Evolutionary conservation across 306 rosid genomes (phyloP).

Genomic region (Acacia melanoxylon): DNA sequence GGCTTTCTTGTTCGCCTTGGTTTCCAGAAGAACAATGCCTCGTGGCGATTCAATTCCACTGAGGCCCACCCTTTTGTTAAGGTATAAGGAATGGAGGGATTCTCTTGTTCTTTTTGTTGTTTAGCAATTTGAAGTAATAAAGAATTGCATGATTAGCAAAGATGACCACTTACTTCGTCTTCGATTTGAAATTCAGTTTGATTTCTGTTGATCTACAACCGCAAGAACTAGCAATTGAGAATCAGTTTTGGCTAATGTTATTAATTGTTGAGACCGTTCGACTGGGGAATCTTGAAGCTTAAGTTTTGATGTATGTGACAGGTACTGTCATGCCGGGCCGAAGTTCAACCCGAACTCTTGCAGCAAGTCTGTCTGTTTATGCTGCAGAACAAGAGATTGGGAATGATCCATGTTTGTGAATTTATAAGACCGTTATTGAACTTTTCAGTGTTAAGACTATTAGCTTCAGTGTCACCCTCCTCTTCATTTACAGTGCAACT

Average conservation of each 20-base stretch:
- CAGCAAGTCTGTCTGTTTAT: slow-evolving; percentile 74
- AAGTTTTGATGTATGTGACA: slow-evolving; percentile 42
- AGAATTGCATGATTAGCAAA: neutral
- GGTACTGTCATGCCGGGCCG: slow-evolving; percentile 66
- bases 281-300: slow-evolving; percentile 21
- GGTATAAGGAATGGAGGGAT: slow-evolving; percentile 34
- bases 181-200: neutral
- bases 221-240: neutral
- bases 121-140: neutral
- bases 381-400: slow-evolving; percentile 56
- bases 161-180: neutral
- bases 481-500: slow-evolving; percentile 62
- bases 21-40: slow-evolving; percentile 52
- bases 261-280: neutral
- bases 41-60: slow-evolving; percentile 42
- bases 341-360: slow-evolving; percentile 77
- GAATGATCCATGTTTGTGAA: slow-evolving; percentile 65
- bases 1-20: slow-evolving; percentile 68
- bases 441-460: slow-evolving; percentile 59
- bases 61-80: slow-evolving; percentile 72
- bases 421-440: slow-evolving; percentile 69
- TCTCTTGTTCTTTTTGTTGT: neutral
- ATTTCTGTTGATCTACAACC: neutral
- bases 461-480: slow-evolving; percentile 48
- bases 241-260: neutral